Evolutionary conservation across 768 basidiomycete species (phyloP).

Genomic region (Kwoniella dejecticola): DNA sequence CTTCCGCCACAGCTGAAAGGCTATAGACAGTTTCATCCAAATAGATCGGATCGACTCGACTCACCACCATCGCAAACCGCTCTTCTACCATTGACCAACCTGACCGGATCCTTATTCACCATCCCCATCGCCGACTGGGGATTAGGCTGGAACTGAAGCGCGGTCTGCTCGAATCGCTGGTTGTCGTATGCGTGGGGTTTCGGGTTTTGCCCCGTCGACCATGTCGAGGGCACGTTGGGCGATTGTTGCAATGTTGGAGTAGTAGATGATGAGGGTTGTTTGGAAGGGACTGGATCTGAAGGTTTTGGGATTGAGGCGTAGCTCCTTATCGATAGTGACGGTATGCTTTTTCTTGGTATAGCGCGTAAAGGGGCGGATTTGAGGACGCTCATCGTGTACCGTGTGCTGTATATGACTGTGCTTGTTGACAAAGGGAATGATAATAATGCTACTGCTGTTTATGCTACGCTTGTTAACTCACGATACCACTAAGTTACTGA

Average conservation of each 20-base stretch:
- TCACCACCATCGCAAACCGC: constrained; percentile 94
- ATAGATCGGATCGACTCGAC: constrained; percentile 52
- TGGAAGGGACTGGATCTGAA: constrained; percentile 20
- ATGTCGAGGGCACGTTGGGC: constrained; percentile 77
- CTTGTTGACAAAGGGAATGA: no score
- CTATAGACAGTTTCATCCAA: no score
- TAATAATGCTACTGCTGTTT: no score
- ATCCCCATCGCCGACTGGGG: constrained; percentile 90
- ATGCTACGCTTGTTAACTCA: no score
- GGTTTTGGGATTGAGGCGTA: constrained; percentile 32
- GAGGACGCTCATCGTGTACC: not conserved
- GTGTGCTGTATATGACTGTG: no score
- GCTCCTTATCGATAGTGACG: not conserved
- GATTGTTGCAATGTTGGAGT: constrained; percentile 62
- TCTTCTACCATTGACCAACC: constrained; percentile 76
- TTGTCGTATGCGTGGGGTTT: constrained; percentile 58
- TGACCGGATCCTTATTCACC: constrained; percentile 79
- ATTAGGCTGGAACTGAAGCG: constrained; percentile 81
- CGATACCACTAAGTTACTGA: not conserved
- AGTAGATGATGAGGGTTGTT: constrained; percentile 35
- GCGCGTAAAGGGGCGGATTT: no score
- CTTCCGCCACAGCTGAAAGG: not conserved
- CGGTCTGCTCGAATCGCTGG: constrained; percentile 91
- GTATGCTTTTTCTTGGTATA: not conserved
- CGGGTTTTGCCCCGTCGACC: constrained; percentile 79